phyloP scores from a whole-genome alignment of 2,329 filamentous ascomycete genomes.

The Trichoderma hamatum region DNA sequence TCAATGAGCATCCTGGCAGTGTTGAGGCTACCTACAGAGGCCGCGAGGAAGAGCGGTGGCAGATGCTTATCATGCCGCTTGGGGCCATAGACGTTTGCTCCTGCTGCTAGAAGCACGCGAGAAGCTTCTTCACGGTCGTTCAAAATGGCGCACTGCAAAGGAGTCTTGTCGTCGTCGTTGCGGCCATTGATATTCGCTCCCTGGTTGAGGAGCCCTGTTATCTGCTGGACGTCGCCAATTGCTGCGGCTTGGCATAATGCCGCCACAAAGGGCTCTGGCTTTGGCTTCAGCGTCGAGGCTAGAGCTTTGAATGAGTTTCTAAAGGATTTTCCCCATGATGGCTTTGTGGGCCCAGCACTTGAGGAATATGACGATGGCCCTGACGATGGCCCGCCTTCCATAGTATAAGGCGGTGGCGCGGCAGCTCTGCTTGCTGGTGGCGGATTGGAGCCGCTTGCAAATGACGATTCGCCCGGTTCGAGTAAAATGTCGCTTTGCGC shows the following conservation, averaged over 20 bases:
- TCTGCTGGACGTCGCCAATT: conserved; percentile 40
- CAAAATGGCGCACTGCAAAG: conserved; percentile 42
- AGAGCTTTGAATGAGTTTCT: conserved; percentile 43
- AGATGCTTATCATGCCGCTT: conserved; percentile 33
- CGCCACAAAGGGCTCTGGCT: conserved; percentile 44
- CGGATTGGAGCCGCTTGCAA: conserved; percentile 19
- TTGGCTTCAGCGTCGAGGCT: conserved; percentile 38
- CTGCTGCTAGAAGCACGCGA: conserved; percentile 39
- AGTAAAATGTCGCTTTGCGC: conserved; percentile 31
- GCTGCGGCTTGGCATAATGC: conserved; percentile 43
- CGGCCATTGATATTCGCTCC: conserved; percentile 43
- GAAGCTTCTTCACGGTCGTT: conserved; percentile 39
- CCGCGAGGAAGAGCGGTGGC: conserved; percentile 42
- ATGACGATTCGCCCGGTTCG: neutral
- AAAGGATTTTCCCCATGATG: conserved; percentile 37
- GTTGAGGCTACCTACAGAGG: conserved; percentile 36
- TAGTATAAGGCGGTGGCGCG: conserved; percentile 35
- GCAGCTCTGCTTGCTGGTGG: conserved; percentile 18
- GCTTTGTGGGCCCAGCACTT: conserved; percentile 11
- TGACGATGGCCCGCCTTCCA: conserved; percentile 15
- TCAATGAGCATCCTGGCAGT: conserved; percentile 37
- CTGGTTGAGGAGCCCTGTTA: conserved; percentile 39
- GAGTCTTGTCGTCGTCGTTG: conserved; percentile 42
- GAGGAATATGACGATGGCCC: conserved; percentile 26
- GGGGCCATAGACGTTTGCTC: conserved; percentile 35